A percentile compares a stretch with the other conserved stretches of the same genome.
These are phyloP conservation scores for Komagataella kurtzmanii DNA, from an alignment of 805 yeast species.

Conservation along the genomic window DNA sequence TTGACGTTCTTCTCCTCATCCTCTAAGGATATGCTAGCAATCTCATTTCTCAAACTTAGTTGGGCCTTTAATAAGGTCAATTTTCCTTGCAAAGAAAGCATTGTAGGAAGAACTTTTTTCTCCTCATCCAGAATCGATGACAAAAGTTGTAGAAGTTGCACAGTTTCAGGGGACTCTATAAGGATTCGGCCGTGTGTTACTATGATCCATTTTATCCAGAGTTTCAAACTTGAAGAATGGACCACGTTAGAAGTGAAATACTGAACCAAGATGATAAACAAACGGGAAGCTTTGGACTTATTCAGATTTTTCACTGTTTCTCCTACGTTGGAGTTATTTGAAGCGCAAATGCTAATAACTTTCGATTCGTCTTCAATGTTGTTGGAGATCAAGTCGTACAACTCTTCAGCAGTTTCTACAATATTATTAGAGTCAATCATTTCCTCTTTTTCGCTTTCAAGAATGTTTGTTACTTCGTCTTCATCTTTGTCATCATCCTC, in stretches of 20 bases:
- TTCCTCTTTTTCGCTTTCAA: constrained; percentile 11
- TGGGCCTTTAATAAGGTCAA: constrained; percentile 68
- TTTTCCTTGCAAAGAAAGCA: constrained; percentile 78
- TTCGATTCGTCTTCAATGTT: constrained; percentile 12
- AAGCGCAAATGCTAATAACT: constrained; percentile 18
- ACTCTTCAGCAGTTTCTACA: constrained; percentile 2
- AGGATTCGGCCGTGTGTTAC: constrained; percentile 58
- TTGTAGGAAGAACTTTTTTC: constrained; percentile 44
- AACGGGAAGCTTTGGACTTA: constrained; percentile 23
- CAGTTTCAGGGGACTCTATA: constrained; percentile 34
- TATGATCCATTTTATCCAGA: constrained; percentile 78
- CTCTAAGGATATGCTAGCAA: constrained; percentile 21
- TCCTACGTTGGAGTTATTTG: constrained; percentile 29
- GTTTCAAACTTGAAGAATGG: constrained; percentile 29
- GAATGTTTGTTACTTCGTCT: constrained; percentile 7
- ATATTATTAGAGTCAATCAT: neutral
- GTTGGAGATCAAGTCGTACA: constrained; percentile 10
- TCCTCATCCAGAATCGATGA: constrained; percentile 43
- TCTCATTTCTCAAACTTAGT: constrained; percentile 48
- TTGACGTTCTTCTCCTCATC: constrained; percentile 21
- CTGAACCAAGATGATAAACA: constrained; percentile 34
- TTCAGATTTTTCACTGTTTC: constrained; percentile 41
- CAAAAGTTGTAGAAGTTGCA: constrained; percentile 41
- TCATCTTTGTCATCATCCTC: constrained; percentile 6
- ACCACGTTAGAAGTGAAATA: constrained; percentile 35